Conservation (phyloP, 2,329 filamentous ascomycete species). For the Trichothecium sympodiale region DNA sequence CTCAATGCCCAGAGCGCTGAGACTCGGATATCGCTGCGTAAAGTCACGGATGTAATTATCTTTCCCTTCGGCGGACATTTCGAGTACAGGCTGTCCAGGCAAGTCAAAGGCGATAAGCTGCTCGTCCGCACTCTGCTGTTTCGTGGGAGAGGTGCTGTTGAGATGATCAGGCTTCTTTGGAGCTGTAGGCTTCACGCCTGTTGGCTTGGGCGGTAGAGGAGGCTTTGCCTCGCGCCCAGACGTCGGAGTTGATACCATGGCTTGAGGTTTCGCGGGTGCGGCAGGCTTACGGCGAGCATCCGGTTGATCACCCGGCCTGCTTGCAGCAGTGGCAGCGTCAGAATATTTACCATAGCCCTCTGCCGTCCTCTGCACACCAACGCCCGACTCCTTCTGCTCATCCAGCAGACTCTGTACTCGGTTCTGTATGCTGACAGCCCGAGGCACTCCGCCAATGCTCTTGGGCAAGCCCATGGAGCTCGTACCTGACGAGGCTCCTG, state of each 20-base stretch:
- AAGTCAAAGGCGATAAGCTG: slow-evolving; percentile 33
- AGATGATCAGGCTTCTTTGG: slow-evolving; percentile 53
- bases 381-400: slow-evolving; percentile 52
- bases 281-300: slow-evolving; percentile 42
- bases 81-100: slow-evolving; percentile 35
- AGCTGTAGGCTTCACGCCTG: slow-evolving; percentile 34
- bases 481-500: slow-evolving; percentile 22
- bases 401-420: slow-evolving; percentile 77
- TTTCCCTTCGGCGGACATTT: slow-evolving; percentile 46
- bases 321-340: slow-evolving; percentile 32
- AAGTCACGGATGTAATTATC: slow-evolving; percentile 63
- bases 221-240: slow-evolving; percentile 4
- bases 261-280: slow-evolving; percentile 16
- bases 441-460: slow-evolving; percentile 46
- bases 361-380: slow-evolving; percentile 56
- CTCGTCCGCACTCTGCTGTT: slow-evolving; percentile 15
- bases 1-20: slow-evolving; percentile 59
- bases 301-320: slow-evolving; percentile 27
- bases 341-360: slow-evolving; percentile 87
- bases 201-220: slow-evolving; percentile 14
- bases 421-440: slow-evolving; percentile 80
- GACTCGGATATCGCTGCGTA: slow-evolving; percentile 74
- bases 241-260: slow-evolving; percentile 9
- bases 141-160: slow-evolving; percentile 38
- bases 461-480: slow-evolving; percentile 35